phyloP scores from a whole-genome alignment of 768 basidiomycete species.

The Steccherinum ochraceum region DNA sequence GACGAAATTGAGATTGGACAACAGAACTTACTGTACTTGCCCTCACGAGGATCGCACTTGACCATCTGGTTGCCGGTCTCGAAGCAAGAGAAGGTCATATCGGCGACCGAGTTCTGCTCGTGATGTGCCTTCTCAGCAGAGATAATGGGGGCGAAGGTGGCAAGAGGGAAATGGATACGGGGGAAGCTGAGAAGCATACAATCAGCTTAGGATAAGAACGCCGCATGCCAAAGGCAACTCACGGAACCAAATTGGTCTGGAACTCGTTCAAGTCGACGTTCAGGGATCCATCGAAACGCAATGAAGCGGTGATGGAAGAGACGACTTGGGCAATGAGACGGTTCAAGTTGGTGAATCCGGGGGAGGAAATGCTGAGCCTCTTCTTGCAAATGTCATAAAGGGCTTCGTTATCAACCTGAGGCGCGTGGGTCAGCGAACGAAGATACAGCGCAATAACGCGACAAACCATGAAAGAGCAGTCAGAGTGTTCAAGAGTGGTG shows the following conservation, averaged over 20 bases:
- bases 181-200: conserved; percentile 37
- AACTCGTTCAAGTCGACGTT: conserved; percentile 70
- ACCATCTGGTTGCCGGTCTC: conserved; percentile 76
- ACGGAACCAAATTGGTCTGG: conserved; percentile 66
- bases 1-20: neutral
- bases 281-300: conserved; percentile 60
- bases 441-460: neutral
- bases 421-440: neutral
- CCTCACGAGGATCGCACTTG: conserved; percentile 74
- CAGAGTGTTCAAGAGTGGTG: conserved; percentile 99
- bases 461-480: conserved; percentile 97
- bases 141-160: conserved; percentile 62
- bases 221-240: conserved; percentile 10
- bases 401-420: conserved; percentile 54
- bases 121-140: conserved; percentile 59
- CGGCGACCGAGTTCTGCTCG: conserved; percentile 64
- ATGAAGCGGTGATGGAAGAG: conserved; percentile 36
- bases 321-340: conserved; percentile 63
- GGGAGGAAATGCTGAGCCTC: conserved; percentile 51
- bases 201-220: neutral
- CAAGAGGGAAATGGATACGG: conserved; percentile 64
- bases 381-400: conserved; percentile 61
- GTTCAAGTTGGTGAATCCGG: conserved; percentile 61
- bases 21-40: conserved; percentile 55
- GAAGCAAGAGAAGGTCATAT: conserved; percentile 72